Percentiles rank a stretch among this genome's conserved stretches.
Conservation (phyloP, 495 filamentous ascomycete species). For the Patellaria atrata region DNA sequence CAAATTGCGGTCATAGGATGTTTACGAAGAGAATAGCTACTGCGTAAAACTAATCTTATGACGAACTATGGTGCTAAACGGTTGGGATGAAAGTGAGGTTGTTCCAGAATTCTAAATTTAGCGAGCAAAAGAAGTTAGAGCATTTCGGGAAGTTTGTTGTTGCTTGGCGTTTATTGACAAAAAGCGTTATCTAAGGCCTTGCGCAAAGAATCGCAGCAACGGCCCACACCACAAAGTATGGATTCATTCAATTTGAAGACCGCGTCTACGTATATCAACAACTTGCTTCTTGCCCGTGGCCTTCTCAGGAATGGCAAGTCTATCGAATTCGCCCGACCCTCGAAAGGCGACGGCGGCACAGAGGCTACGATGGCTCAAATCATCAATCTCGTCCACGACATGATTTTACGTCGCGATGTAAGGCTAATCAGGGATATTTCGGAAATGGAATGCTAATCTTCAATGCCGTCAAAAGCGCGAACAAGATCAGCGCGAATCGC, state of each 20-base stretch:
- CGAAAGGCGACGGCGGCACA: constrained; percentile 46
- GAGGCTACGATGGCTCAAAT: constrained; percentile 66
- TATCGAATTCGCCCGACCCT: constrained; percentile 74
- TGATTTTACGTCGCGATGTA: constrained; percentile 74
- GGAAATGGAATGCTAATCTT: constrained; percentile 3
- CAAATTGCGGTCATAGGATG: too few species aligned
- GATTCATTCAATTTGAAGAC: constrained; percentile 69
- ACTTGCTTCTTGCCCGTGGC: constrained; percentile 79
- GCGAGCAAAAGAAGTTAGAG: too few species aligned
- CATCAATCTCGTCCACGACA: constrained; percentile 85
- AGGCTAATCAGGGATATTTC: neutral
- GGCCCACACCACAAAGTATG: too few species aligned
- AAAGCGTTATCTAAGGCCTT: too few species aligned
- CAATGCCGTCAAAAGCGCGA: constrained; percentile 49
- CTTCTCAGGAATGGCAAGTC: constrained; percentile 67
- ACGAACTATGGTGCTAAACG: too few species aligned
- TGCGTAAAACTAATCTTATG: too few species aligned
- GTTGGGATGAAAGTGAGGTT: too few species aligned
- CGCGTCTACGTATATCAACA: constrained; percentile 92
- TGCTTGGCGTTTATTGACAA: too few species aligned
- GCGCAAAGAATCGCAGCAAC: too few species aligned
- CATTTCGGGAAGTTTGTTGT: too few species aligned
- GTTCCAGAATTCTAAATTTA: too few species aligned
- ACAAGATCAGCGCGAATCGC: constrained; percentile 63
- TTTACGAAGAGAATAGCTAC: too few species aligned